Evolutionary conservation across 805 yeast genomes (phyloP).

Genomic region (Candida endomychidarum): DNA sequence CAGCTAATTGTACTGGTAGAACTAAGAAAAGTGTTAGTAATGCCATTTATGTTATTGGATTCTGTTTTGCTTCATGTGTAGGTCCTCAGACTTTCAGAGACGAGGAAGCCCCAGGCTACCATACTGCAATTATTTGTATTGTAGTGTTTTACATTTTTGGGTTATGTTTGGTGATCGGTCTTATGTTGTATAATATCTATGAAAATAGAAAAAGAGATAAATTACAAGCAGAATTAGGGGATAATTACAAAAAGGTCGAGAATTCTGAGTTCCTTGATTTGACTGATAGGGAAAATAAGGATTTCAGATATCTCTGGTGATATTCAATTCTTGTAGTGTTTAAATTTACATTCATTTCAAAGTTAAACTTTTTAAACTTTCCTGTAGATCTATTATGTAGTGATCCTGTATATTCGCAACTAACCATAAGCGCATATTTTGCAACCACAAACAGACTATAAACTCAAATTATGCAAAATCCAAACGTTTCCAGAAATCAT

Average conservation of each 20-base stretch:
- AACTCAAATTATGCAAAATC: constrained; percentile 10
- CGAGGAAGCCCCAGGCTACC: constrained; percentile 44
- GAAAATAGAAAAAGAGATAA: constrained; percentile 41
- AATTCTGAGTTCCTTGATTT: constrained; percentile 49
- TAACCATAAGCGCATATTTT: no score
- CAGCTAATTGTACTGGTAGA: constrained; percentile 55
- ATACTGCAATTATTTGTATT: constrained; percentile 42
- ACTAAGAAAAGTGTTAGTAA: constrained; percentile 53
- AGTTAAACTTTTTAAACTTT: no score
- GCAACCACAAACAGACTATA: no score
- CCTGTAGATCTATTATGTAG: no score
- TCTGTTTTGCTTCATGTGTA: constrained; percentile 52
- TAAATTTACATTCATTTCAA: no score
- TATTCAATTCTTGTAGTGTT: no score
- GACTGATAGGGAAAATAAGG: constrained; percentile 55
- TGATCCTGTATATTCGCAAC: no score
- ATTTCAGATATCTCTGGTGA: constrained; percentile 43
- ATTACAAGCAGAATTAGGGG: constrained; percentile 9
- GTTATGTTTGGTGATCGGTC: constrained; percentile 23
- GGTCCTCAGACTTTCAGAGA: constrained; percentile 55
- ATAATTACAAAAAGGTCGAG: constrained; percentile 30
- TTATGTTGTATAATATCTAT: constrained; percentile 24
- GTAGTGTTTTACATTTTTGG: constrained; percentile 33
- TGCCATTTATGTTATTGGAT: constrained; percentile 46
- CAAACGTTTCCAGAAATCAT: constrained; percentile 13